A percentile compares a stretch with the other conserved stretches of the same genome.
phyloP scores from a whole-genome alignment of 768 basidiomycete genomes.

The Termitomyces bulborhizus region DNA sequence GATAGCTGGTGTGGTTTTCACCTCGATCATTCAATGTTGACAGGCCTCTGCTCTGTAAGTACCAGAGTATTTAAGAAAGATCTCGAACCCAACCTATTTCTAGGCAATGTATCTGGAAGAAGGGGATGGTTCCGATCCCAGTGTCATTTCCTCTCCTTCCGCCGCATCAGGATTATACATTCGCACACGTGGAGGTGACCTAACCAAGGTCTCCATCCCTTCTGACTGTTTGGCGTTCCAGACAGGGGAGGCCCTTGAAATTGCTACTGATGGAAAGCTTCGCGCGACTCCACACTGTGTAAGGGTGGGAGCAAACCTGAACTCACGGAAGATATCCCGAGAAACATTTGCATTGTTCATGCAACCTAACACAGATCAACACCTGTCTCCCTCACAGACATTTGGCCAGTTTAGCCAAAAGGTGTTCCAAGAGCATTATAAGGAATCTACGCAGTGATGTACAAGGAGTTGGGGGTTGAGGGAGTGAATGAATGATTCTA shows the following conservation, averaged over 20 bases:
- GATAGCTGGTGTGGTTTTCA: slow-evolving; percentile 97
- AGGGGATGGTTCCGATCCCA: slow-evolving; percentile 30
- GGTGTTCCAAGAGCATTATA: slow-evolving; percentile 60
- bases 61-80: not conserved
- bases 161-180: slow-evolving; percentile 86
- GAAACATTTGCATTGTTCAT: slow-evolving; percentile 90
- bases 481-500: slow-evolving; percentile 13
- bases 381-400: slow-evolving; percentile 61
- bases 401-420: slow-evolving; percentile 90
- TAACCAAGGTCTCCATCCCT: slow-evolving; percentile 86
- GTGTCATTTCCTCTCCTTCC: slow-evolving; percentile 59
- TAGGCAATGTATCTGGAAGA: slow-evolving; percentile 78
- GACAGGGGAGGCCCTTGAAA: slow-evolving; percentile 91
- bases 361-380: slow-evolving; percentile 82
- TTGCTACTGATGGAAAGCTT: slow-evolving; percentile 76
- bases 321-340: slow-evolving; percentile 50
- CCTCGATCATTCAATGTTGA: slow-evolving; percentile 85
- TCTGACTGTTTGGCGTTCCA: slow-evolving; percentile 87
- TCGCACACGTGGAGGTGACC: slow-evolving; percentile 68
- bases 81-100: not conserved
- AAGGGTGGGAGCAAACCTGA: slow-evolving; percentile 50
- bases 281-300: slow-evolving; percentile 96
- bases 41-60: slow-evolving; percentile 84
- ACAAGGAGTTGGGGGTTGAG: slow-evolving; percentile 5
- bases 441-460: slow-evolving; percentile 18